A percentile compares a stretch with the other conserved stretches of the same genome.
These are phyloP conservation scores for Schizosaccharomyces lindneri DNA, from an alignment of 805 yeast genomes.

Conservation along the genomic window DNA sequence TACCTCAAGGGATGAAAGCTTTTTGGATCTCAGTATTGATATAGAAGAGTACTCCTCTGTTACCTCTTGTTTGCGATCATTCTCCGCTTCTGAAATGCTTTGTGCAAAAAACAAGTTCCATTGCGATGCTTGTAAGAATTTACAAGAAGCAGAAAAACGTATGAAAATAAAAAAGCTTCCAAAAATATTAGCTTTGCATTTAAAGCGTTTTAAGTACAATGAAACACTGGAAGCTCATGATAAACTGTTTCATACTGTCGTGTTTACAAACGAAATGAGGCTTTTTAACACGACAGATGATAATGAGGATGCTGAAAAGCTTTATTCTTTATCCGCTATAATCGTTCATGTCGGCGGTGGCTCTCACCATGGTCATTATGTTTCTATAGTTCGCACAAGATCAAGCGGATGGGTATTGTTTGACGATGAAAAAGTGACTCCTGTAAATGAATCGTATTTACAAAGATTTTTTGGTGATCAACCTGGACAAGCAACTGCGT, in stretches of 20 bases:
- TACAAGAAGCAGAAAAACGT: conserved; percentile 83
- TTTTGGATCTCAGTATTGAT: conserved; percentile 69
- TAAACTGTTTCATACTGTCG: conserved; percentile 64
- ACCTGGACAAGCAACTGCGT: conserved; percentile 75
- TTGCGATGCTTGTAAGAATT: conserved; percentile 70
- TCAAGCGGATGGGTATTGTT: conserved; percentile 70
- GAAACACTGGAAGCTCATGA: conserved; percentile 61
- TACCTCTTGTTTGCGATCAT: conserved; percentile 55
- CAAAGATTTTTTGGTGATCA: conserved; percentile 70
- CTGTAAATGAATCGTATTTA: conserved; percentile 63
- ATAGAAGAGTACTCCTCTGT: conserved; percentile 50
- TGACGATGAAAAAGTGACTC: conserved; percentile 87
- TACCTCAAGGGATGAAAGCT: conserved; percentile 61
- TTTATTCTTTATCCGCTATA: conserved; percentile 62
- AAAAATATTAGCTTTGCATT: conserved; percentile 51
- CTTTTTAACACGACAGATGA: conserved; percentile 40
- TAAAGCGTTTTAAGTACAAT: conserved; percentile 78
- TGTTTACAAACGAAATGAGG: conserved; percentile 49
- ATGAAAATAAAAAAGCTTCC: conserved; percentile 63
- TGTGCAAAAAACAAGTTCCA: conserved; percentile 74
- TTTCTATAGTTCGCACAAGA: conserved; percentile 56
- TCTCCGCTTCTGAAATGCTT: conserved; percentile 64
- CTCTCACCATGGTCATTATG: conserved; percentile 93
- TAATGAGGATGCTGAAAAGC: conserved; percentile 24
- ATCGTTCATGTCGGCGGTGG: conserved; percentile 95